Evolutionary conservation across 78 protist species (phyloP).

Genomic region (Pelomyxa schiedti): DNA sequence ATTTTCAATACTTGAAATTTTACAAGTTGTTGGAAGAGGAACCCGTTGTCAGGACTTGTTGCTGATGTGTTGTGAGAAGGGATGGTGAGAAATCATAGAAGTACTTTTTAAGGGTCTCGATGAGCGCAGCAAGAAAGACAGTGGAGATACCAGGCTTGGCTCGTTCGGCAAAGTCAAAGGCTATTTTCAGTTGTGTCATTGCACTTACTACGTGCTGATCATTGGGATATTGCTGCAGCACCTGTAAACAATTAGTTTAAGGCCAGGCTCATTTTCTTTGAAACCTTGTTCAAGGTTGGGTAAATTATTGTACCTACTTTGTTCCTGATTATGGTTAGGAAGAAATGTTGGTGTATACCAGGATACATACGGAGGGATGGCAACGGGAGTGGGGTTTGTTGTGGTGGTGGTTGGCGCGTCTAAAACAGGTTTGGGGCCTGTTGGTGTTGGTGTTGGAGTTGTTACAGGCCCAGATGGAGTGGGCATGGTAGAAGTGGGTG

Average conservation of each 20-base stretch:
- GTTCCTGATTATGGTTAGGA: no score
- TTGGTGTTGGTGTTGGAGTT: not conserved
- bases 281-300: conserved; percentile 30
- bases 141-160: conserved; percentile 58
- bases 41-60: no score
- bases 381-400: not conserved
- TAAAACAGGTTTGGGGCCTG: not conserved
- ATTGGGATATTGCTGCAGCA: conserved; percentile 20
- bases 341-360: conserved; percentile 11
- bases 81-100: no score
- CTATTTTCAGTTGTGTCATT: conserved; percentile 48
- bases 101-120: conserved; percentile 44
- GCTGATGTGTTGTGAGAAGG: no score
- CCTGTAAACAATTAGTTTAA: not conserved
- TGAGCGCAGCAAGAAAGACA: conserved; percentile 38
- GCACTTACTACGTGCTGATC: conserved; percentile 48
- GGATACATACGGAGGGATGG: conserved; percentile 3
- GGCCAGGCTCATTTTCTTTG: not conserved
- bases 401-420: not conserved
- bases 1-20: no score
- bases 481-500: not conserved
- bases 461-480: conserved; percentile 14
- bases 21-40: no score
- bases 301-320: conserved; percentile 51
- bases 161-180: conserved; percentile 52